Base-by-base conservation (phyloP, 129 eudicot genomes). In the Arctium lappa region DNA sequence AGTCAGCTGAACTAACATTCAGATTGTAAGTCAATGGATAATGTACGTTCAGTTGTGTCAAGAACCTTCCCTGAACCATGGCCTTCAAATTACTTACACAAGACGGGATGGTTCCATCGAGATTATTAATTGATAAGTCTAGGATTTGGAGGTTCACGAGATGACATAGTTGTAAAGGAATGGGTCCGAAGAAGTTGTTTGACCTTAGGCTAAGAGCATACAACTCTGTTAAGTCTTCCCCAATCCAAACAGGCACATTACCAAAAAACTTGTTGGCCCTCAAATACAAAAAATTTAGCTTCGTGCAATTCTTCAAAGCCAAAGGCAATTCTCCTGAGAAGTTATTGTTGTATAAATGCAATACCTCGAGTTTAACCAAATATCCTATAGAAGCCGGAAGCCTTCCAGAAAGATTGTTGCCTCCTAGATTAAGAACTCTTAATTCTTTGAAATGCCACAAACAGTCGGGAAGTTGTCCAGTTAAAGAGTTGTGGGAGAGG, bases 161-260 rank as follows among this genome's bases (percentile, higher is more conserved):
- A 0, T 40, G 38, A 63, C 89, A 87, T 40, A 89, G 8, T 31
- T 72, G 62, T 39, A 7, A 29, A 36, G 90, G 90, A 38, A 85
- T 85, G 78, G 82, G 69, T 73, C 86, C 86, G 4, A 11, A 1
- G 39, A 89, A 87, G 8, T 77, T 34, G 50, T 89, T 87, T 69
- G 87, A 70, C 18, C 44, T 40, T 22, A 85, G 65, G 6, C 39
- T 76, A 7, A 89, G 79, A 82, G 31, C 74, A 44, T 32, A 72
- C 76, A 89, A 44, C 1, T 6, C 0, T 30, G 74, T 29, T 2
- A 82, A 7, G 12, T 68, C n/a, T 31, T 62, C 74, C 60, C 90
- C 92, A 0, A 89, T 68, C 92, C 90, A 89, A 60, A 69, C 2
- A 2, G 90, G 92, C 38, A 85, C 72, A 10, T 73, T n/a, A 31